A percentile compares a stretch with the other conserved stretches of the same genome.
phyloP scores from a whole-genome alignment of 2,329 filamentous ascomycete genomes.

The Emmonsiellopsis sp. region DNA sequence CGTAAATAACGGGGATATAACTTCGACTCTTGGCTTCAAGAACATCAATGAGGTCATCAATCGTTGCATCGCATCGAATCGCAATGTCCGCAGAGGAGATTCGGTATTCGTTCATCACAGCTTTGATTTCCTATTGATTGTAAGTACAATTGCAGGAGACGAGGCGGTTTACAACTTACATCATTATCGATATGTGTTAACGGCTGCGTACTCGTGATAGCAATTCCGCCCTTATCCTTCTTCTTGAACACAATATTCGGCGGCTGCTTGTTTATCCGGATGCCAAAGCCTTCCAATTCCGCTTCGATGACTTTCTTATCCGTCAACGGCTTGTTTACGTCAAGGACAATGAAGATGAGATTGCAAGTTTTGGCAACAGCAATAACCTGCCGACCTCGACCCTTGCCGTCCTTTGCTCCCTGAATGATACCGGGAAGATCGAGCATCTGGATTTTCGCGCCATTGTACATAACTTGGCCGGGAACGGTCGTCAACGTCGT shows the following conservation, averaged over 20 bases:
- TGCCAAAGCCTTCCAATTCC: conserved; percentile 94
- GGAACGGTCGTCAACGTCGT: conserved; percentile 96
- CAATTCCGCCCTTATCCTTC: conserved; percentile 97
- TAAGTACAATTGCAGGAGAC: neutral
- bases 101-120: conserved; percentile 93
- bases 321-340: conserved; percentile 95
- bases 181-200: conserved; percentile 88
- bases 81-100: conserved; percentile 96
- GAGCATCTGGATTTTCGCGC: conserved; percentile 94
- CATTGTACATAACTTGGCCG: conserved; percentile 92
- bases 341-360: conserved; percentile 95
- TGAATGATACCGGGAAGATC: conserved; percentile 98
- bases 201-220: conserved; percentile 89
- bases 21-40: conserved; percentile 88
- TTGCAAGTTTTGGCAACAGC: conserved; percentile 98
- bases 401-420: conserved; percentile 95
- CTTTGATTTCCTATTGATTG: conserved; percentile 67
- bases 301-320: conserved; percentile 94
- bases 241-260: conserved; percentile 99
- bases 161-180: conserved; percentile 25
- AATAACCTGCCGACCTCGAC: conserved; percentile 95
- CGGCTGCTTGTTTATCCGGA: conserved; percentile 92
- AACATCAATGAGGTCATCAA: conserved; percentile 94
- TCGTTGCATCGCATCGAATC: conserved; percentile 93
- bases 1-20: conserved; percentile 98